Evolutionary conservation across 2,329 filamentous ascomycete genomes (phyloP).

Genomic region (Nannizziopsis barbatae): DNA sequence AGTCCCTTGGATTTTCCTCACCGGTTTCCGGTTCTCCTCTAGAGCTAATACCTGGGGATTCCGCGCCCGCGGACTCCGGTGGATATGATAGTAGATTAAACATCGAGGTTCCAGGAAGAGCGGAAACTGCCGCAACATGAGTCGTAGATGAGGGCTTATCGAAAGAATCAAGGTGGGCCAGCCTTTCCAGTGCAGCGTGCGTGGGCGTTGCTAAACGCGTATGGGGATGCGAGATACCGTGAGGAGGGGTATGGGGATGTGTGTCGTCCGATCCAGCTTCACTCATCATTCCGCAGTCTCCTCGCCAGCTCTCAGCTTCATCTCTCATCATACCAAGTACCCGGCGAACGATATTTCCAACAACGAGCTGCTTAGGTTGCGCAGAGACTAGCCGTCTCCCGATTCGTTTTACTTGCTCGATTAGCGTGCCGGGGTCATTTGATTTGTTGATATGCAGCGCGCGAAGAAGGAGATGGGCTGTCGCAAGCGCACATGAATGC

Average conservation of each 20-base stretch:
- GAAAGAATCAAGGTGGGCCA: constrained; percentile 13
- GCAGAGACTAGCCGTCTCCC: constrained; percentile 69
- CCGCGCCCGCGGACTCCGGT: constrained; percentile 34
- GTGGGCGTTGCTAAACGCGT: constrained; percentile 5
- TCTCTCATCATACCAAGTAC: constrained; percentile 85
- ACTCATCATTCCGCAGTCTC: constrained; percentile 45
- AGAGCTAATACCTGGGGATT: constrained; percentile 27
- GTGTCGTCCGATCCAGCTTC: constrained; percentile 48
- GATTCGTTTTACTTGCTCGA: constrained; percentile 67
- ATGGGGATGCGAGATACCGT: background rate
- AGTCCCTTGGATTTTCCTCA: constrained; percentile 45
- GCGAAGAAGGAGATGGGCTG: constrained; percentile 74
- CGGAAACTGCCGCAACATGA: constrained; percentile 25
- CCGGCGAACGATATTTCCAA: constrained; percentile 86
- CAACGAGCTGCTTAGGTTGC: constrained; percentile 79
- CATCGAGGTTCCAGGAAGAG: constrained; percentile 56
- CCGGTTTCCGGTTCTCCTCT: constrained; percentile 26
- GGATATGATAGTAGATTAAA: constrained; percentile 74
- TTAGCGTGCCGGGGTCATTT: constrained; percentile 63
- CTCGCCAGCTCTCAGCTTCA: constrained; percentile 70
- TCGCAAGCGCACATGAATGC: constrained; percentile 80
- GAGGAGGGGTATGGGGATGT: constrained; percentile 34
- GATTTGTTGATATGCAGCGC: constrained; percentile 75
- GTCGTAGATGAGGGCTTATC: constrained; percentile 27
- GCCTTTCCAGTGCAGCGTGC: constrained; percentile 1